phyloP scores from a whole-genome alignment of 1,284 basidiomycete genomes.

The Cystobasidium slooffiae region DNA sequence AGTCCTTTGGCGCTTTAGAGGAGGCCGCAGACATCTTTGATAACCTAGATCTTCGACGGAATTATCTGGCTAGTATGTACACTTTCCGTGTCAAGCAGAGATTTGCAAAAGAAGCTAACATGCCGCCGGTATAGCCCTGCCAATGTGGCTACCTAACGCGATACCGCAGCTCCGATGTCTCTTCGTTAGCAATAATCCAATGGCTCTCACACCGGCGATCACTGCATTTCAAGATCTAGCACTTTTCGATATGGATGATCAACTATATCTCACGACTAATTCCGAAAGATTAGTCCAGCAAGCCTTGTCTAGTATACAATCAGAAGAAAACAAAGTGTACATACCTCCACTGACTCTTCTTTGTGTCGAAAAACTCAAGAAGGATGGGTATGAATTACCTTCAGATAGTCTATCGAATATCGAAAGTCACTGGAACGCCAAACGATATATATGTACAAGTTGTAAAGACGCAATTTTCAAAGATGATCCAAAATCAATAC shows the following conservation, averaged over 20 bases:
- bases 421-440: background rate
- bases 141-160: background rate
- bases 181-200: background rate
- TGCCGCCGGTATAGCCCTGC: background rate
- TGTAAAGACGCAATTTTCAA: background rate
- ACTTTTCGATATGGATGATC: background rate
- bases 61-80: slow-evolving; percentile 1
- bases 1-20: background rate
- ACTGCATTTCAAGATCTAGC: background rate
- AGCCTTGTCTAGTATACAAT: background rate
- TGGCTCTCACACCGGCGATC: background rate
- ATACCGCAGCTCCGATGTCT: background rate
- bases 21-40: background rate
- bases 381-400: background rate
- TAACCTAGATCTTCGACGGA: slow-evolving; percentile 1
- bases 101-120: background rate
- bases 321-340: background rate
- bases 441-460: slow-evolving; percentile 15
- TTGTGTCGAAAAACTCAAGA: background rate
- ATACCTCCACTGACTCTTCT: background rate
- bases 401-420: background rate
- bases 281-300: background rate
- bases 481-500: background rate
- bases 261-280: background rate
- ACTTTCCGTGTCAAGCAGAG: background rate